Conservation (phyloP, 2,329 filamentous ascomycete genomes). For the Talaromyces sp. region DNA sequence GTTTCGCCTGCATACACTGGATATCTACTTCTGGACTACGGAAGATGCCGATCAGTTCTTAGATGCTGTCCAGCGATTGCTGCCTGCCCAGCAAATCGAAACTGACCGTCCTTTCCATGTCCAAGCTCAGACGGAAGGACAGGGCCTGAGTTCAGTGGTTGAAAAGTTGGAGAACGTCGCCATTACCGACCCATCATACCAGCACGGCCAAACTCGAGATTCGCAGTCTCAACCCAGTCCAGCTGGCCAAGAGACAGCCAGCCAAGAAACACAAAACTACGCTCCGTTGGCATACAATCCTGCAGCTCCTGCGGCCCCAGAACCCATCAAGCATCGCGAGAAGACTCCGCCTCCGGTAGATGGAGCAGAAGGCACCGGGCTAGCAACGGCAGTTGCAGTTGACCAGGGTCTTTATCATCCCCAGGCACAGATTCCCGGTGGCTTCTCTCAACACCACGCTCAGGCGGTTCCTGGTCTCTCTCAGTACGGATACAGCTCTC, state of each 20-base stretch:
- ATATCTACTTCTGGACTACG: slow-evolving; percentile 60
- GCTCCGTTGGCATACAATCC: slow-evolving; percentile 60
- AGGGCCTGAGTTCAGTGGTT: slow-evolving; percentile 54
- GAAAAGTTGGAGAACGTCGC: slow-evolving; percentile 60
- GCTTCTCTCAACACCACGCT: slow-evolving; percentile 19
- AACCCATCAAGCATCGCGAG: slow-evolving; percentile 60
- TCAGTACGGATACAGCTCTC: slow-evolving; percentile 17
- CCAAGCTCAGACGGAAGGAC: slow-evolving; percentile 29
- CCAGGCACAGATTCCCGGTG: slow-evolving; percentile 20
- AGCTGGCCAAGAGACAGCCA: slow-evolving; percentile 10
- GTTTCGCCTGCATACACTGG: slow-evolving; percentile 53
- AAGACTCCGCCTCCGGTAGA: slow-evolving; percentile 61
- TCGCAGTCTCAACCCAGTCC: slow-evolving; percentile 27
- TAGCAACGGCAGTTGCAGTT: slow-evolving; percentile 36
- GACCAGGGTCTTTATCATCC: slow-evolving; percentile 32
- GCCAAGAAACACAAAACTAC: slow-evolving; percentile 31
- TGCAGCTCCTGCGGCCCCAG: slow-evolving; percentile 60
- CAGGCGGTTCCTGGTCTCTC: slow-evolving; percentile 18
- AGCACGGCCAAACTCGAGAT: slow-evolving; percentile 38
- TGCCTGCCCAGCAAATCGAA: slow-evolving; percentile 41
- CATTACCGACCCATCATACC: slow-evolving; percentile 48
- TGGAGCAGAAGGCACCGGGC: slow-evolving; percentile 43
- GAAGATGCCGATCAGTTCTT: slow-evolving; percentile 55
- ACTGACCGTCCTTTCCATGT: slow-evolving; percentile 40
- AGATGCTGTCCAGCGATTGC: slow-evolving; percentile 35